Base-by-base conservation (phyloP, 106 monocot genomes). In the Hemerocallis citrina region DNA sequence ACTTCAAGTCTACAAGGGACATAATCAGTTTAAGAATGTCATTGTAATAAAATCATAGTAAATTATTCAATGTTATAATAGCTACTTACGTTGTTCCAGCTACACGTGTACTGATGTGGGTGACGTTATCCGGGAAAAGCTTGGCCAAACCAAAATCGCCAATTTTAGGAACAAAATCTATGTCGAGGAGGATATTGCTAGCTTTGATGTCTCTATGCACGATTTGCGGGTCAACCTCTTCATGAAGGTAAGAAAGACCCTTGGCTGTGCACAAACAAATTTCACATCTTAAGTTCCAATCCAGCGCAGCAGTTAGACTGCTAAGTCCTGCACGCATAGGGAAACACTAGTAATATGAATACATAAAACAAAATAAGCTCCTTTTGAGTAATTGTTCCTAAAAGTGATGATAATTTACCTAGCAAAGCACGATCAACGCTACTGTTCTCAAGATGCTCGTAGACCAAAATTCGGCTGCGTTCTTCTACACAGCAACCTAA, bases 191-290 rank as follows among this genome's bases (percentile, higher is more conserved):
- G 59, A 89, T 67, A 31, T 89, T 89, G 38, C 89, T 89, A 21
- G 89, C 79, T 52, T 89, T 89, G 61, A 89, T 89, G 46, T 89
- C 88, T 51, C 89, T 71, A 40, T 89, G 89, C n/a, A 89, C 80
- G 36, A 89, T 84, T 7, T 41, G 64, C 7, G 84, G 80, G 25
- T 67, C 68, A 37, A 65, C 51, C 61, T 71, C 84, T 68, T 89
- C 89, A 62, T 89, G 89, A 38, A 89, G 80, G 52, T 63, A 77
- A 22, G 68, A 44, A 6, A 89, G 84, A 39, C 89, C 89, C 58
- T 58, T 77, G 3, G 89, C 89, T 38, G 74, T 69, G 8, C 80
- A 77, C 17, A 66, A 20, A 62, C 80, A 80, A 40, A 89, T 84
- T 29, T 63, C 55, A 57, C 72, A 77, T 38, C 89, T 67, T 33